Percentiles rank a stretch among this genome's conserved stretches.
Conservation (phyloP, 1,284 basidiomycete species). For the Rhodotorula sp. region DNA sequence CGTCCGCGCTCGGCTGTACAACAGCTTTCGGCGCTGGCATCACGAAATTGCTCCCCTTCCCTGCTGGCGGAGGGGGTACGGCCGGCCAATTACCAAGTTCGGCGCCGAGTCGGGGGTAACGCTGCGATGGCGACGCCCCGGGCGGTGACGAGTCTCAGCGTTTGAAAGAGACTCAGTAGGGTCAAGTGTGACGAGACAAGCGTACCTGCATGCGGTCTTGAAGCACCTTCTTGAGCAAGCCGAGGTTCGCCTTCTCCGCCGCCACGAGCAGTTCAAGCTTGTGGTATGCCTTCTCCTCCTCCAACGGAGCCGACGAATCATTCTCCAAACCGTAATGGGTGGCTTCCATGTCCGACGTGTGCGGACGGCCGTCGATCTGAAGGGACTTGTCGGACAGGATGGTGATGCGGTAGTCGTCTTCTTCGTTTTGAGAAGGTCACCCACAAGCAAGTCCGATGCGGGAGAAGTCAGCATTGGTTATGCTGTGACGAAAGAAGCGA, state of each 20-base stretch:
- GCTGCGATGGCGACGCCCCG: background rate
- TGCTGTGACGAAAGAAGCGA: background rate
- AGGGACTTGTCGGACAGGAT: slow-evolving; percentile 1
- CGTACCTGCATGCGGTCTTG: slow-evolving; percentile 9
- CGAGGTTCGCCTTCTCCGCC: background rate
- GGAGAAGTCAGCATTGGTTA: too few relatives aligned
- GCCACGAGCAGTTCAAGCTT: slow-evolving; percentile 8
- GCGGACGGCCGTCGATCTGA: background rate
- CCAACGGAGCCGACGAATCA: too few relatives aligned
- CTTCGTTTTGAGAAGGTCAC: too few relatives aligned
- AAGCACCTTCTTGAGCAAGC: slow-evolving; percentile 5
- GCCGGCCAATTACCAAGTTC: background rate
- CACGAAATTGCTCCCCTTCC: background rate
- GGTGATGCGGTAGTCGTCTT: slow-evolving; percentile 12
- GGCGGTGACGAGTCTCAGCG: too few relatives aligned
- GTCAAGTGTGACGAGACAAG: too few relatives aligned
- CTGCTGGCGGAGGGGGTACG: background rate
- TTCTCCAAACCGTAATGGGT: too few relatives aligned
- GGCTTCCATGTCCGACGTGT: background rate
- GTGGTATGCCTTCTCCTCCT: background rate
- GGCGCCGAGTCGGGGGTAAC: background rate
- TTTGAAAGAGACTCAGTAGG: too few relatives aligned
- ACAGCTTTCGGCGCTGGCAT: background rate
- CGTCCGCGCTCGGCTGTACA: background rate
- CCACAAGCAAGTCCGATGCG: too few relatives aligned